Evolutionary conservation across 2,329 filamentous ascomycete species (phyloP).

Genomic region (Scolecobasidium constrictum): DNA sequence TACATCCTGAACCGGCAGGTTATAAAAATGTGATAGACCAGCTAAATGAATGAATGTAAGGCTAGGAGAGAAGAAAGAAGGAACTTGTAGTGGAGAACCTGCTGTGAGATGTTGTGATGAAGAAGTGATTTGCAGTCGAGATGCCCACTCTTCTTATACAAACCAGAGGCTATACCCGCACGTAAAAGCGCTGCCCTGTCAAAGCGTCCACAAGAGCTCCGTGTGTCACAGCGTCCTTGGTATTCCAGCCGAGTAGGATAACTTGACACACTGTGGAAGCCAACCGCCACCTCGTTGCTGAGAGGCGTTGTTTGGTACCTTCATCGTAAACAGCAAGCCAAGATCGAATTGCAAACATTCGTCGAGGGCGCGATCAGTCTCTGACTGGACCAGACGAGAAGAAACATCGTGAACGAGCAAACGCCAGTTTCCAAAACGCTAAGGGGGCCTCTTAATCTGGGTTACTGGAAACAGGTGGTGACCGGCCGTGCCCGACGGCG

Average conservation of each 20-base stretch:
- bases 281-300: too few species aligned
- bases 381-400: too few species aligned
- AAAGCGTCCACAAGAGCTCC: neutral
- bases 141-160: neutral
- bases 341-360: neutral
- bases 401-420: neutral
- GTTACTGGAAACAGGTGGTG: too few species aligned
- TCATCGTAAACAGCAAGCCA: neutral
- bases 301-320: too few species aligned
- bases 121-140: conserved; percentile 1
- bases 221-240: neutral
- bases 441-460: too few species aligned
- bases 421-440: neutral
- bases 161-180: too few species aligned
- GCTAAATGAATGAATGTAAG: conserved; percentile 6
- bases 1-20: conserved; percentile 26
- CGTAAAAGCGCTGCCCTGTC: neutral
- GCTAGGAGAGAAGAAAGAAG: neutral
- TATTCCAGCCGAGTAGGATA: too few species aligned
- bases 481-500: too few species aligned
- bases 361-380: too few species aligned
- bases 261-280: too few species aligned
- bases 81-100: conserved; percentile 6
- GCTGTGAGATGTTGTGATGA: neutral
- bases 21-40: conserved; percentile 2